Conservation (phyloP, 441 rosid species). For the Croton setiger region DNA sequence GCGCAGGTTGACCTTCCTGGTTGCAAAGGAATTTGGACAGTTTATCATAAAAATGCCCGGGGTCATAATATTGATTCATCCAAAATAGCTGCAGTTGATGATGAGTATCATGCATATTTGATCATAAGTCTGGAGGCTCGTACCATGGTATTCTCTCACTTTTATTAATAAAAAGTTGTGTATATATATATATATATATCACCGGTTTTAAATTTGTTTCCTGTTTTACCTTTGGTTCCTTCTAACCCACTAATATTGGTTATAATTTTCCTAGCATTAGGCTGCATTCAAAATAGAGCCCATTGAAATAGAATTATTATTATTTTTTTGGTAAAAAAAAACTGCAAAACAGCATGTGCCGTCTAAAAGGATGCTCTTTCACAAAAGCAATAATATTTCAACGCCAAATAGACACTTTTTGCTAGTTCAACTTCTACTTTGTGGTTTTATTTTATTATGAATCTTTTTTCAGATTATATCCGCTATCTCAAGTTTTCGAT, state of each 20-base stretch:
- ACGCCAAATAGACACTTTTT: background rate
- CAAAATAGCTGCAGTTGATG: conserved; percentile 61
- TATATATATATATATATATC: background rate
- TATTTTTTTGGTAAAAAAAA: too few relatives aligned
- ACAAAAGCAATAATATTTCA: too few relatives aligned
- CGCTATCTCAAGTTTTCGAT: too few relatives aligned
- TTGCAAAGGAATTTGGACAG: conserved; percentile 99
- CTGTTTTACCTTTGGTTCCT: background rate
- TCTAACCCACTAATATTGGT: too few relatives aligned
- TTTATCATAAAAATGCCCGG: conserved; percentile 93
- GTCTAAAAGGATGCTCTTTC: too few relatives aligned
- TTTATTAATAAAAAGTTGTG: background rate
- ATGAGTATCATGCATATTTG: conserved; percentile 98
- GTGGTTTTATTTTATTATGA: background rate
- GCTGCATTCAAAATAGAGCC: background rate
- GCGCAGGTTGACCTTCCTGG: conserved; percentile 94
- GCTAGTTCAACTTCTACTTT: background rate
- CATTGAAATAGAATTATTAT: too few relatives aligned
- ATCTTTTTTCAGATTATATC: too few relatives aligned
- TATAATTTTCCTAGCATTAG: too few relatives aligned
- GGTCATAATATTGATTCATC: conserved; percentile 70
- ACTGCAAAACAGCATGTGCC: too few relatives aligned
- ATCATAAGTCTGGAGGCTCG: conserved; percentile 95
- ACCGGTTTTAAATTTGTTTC: background rate
- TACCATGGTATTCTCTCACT: conserved; percentile 66